Base-by-base conservation (phyloP, 2,329 filamentous ascomycete genomes). In the Phaeosphaeriaceae sp. region DNA sequence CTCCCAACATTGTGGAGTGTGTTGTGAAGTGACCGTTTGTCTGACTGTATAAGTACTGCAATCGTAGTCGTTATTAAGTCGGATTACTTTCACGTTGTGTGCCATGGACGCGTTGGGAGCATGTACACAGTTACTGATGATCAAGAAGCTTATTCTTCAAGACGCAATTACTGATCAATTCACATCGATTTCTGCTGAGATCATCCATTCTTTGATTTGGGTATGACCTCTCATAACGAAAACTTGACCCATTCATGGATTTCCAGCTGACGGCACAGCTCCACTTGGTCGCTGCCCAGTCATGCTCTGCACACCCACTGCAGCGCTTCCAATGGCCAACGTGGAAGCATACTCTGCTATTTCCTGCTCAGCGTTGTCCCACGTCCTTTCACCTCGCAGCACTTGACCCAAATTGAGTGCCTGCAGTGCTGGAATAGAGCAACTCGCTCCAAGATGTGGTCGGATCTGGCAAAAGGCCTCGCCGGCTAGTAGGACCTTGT, bases 381-480 rank as follows among this genome's bases (percentile, higher is more conserved):
- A 44, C 1, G 61, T 61, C 51, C 73, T 72, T 33, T 77, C 65
- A 3, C 77, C 78, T 1, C 58, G 47, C 56, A 80, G 66, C 20
- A 78, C 72, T 48, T 69, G 63, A 0, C 65, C 76, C 13, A 82
- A 59, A 3, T 56, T 62, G 36, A 78, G 40, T 2, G 76, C 76
- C 55, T 81, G 78, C 40, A 76, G 70, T 0, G 79, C 80, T 2
- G 78, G 78, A 56, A 82, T 79, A 21, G 79, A 76, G 1, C 80
- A 80, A 10, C 78, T 79, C n/a, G 75, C 68, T 1, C 74, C 81
- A 3, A 78, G 67, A 56, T 83, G 80, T 2, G 81, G 80, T 22
- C 81, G 64, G 31, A 82, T 76, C 2, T 78, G 73, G 1, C 76
- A 73, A 36, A 81, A 65, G 0, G 81, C 77, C 61, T 83, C 81